phyloP scores from a whole-genome alignment of 2,329 filamentous ascomycete genomes.

The Fusarium neocosmosporiellum region DNA sequence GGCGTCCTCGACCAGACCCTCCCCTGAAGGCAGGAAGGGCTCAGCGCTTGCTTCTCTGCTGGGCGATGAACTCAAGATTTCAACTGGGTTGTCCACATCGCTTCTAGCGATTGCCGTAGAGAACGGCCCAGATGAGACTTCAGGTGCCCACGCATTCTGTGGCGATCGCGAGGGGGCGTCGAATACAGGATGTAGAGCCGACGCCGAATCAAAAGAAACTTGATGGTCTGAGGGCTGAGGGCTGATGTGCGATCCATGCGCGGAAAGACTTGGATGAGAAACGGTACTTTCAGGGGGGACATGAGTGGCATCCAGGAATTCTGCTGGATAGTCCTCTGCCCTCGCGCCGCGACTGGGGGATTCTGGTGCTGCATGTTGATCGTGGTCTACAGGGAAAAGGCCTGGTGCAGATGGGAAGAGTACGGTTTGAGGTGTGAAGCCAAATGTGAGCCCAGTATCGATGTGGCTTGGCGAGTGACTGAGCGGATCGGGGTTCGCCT shows the following conservation, averaged over 20 bases:
- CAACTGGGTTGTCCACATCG: constrained; percentile 35
- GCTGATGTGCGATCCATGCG: constrained; percentile 11
- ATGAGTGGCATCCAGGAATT: constrained; percentile 31
- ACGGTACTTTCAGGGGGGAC: constrained; percentile 12
- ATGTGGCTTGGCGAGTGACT: constrained; percentile 19
- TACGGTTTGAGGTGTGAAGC: constrained; percentile 30
- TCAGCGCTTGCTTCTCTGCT: constrained; percentile 22
- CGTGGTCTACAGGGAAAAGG: constrained; percentile 20
- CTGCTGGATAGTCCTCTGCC: constrained; percentile 35
- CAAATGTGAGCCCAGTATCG: constrained; percentile 28
- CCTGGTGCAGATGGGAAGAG: constrained; percentile 28
- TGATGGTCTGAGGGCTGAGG: not conserved
- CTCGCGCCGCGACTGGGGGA: constrained; percentile 12
- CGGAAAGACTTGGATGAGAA: constrained; percentile 16
- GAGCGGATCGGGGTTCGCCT: constrained; percentile 16
- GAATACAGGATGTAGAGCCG: constrained; percentile 23
- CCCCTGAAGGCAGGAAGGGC: constrained; percentile 9
- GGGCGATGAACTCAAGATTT: constrained; percentile 40
- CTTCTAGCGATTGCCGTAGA: constrained; percentile 18
- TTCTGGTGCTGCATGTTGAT: constrained; percentile 7
- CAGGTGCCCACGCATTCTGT: constrained; percentile 23
- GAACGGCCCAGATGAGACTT: constrained; percentile 10
- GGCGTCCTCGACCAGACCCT: constrained; percentile 2
- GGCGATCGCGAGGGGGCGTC: constrained; percentile 7
- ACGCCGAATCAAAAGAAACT: constrained; percentile 17